phyloP scores from a whole-genome alignment of 2,329 filamentous ascomycete species.

The Fusarium denticulatum region DNA sequence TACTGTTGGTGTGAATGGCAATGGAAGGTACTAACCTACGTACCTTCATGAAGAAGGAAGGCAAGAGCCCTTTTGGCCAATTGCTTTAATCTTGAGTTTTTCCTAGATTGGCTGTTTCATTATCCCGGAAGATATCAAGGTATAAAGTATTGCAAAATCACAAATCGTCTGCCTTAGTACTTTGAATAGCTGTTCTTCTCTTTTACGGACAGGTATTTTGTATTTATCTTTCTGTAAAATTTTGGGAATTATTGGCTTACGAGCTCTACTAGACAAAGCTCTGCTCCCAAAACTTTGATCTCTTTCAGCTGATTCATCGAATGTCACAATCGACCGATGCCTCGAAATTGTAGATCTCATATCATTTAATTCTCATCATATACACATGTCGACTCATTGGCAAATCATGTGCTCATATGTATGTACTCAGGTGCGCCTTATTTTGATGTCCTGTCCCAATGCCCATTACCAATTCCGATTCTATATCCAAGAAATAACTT shows the following conservation, averaged over 20 bases:
- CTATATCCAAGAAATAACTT: not conserved
- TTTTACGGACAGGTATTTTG: not conserved
- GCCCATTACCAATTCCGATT: slow-evolving; percentile 10
- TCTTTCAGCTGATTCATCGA: not conserved
- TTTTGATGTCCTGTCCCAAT: not conserved
- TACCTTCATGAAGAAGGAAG: not conserved
- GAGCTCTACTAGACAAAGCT: too few species aligned
- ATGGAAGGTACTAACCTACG: too few species aligned
- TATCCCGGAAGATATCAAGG: not conserved
- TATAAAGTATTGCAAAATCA: not conserved
- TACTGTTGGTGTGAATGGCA: too few species aligned
- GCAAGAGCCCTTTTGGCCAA: not conserved
- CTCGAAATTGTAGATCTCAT: not conserved
- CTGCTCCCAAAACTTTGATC: not conserved
- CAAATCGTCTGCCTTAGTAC: not conserved
- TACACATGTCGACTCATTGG: not conserved
- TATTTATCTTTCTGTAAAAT: not conserved
- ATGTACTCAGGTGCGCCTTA: not conserved
- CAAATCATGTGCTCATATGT: not conserved
- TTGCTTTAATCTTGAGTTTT: not conserved
- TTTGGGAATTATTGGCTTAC: not conserved
- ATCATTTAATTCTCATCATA: not conserved
- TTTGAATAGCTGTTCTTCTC: not conserved
- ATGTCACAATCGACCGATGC: not conserved
- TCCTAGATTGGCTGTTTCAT: not conserved